Percentiles rank a stretch among this genome's conserved stretches.
Evolutionary conservation across 202 grass and related monocot species (phyloP).

Genomic region (Dendrocalamus latiflorus): DNA sequence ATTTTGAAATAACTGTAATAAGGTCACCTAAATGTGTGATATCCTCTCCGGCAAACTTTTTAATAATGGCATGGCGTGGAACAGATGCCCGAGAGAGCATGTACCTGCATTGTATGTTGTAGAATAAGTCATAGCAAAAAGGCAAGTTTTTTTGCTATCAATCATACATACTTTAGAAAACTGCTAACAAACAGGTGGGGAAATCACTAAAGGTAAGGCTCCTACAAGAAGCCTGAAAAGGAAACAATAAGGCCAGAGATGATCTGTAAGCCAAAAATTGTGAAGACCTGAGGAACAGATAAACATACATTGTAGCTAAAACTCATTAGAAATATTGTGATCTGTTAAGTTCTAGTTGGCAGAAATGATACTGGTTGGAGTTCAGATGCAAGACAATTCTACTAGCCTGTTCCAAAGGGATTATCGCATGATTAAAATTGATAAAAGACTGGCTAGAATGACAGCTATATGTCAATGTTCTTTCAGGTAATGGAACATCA

Average conservation of each 20-base stretch:
- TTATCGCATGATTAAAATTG: background rate
- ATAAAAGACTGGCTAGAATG: background rate
- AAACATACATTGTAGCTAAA: no score
- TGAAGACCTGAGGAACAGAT: background rate
- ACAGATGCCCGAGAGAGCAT: constrained; percentile 92
- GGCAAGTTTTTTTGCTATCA: background rate
- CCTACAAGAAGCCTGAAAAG: background rate
- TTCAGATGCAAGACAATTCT: constrained; percentile 11
- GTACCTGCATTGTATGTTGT: constrained; percentile 61
- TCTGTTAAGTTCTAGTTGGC: background rate
- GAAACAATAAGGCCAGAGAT: background rate
- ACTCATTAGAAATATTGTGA: background rate
- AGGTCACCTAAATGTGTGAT: constrained; percentile 70
- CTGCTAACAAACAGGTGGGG: background rate
- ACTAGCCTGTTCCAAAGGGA: constrained; percentile 1
- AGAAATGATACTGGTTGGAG: background rate
- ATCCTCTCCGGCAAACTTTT: constrained; percentile 88
- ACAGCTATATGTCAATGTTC: background rate
- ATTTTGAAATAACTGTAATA: no score
- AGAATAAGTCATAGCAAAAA: constrained; percentile 26
- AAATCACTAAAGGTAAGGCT: background rate
- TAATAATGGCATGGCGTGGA: constrained; percentile 97
- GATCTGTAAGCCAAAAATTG: background rate
- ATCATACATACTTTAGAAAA: constrained; percentile 20
- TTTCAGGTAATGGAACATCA: constrained; percentile 28